A percentile compares a stretch with the other conserved stretches of the same genome.
These are phyloP conservation scores for Nakazawaea pomicola DNA, from an alignment of 805 yeast species.

Conservation along the genomic window DNA sequence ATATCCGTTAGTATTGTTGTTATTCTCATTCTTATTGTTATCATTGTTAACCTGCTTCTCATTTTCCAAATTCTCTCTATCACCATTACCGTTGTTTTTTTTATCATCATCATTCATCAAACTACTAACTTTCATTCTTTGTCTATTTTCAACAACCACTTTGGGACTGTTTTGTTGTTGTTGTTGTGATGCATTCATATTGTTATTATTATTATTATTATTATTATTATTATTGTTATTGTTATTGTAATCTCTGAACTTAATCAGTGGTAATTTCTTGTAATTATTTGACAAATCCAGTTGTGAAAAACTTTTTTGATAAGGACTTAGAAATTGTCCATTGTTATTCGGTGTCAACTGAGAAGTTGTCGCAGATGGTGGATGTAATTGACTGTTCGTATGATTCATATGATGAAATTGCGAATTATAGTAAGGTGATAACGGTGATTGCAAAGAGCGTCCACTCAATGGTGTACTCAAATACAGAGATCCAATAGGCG, in stretches of 20 bases:
- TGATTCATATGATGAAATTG: constrained; percentile 11
- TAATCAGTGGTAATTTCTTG: constrained; percentile 12
- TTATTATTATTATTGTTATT: neutral
- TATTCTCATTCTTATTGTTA: neutral
- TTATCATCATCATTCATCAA: constrained; percentile 9
- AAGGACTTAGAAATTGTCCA: constrained; percentile 6
- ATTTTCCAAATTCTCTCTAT: neutral
- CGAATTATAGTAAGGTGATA: constrained; percentile 11
- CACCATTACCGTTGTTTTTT: neutral
- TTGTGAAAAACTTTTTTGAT: constrained; percentile 8
- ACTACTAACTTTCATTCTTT: constrained; percentile 9
- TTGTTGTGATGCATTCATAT: no score
- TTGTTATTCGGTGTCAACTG: neutral
- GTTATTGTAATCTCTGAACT: constrained; percentile 9
- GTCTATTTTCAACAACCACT: neutral
- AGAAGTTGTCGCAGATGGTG: constrained; percentile 2
- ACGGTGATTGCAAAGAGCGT: constrained; percentile 2
- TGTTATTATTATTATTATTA: neutral
- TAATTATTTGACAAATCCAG: neutral
- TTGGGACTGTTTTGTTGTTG: neutral
- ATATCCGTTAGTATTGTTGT: neutral
- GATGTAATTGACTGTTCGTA: constrained; percentile 8
- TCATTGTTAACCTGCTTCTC: neutral
- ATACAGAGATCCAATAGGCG: constrained; percentile 1
- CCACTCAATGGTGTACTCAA: constrained; percentile 11